phyloP scores from a whole-genome alignment of 306 rosid species.

The Sicyos edulis region DNA sequence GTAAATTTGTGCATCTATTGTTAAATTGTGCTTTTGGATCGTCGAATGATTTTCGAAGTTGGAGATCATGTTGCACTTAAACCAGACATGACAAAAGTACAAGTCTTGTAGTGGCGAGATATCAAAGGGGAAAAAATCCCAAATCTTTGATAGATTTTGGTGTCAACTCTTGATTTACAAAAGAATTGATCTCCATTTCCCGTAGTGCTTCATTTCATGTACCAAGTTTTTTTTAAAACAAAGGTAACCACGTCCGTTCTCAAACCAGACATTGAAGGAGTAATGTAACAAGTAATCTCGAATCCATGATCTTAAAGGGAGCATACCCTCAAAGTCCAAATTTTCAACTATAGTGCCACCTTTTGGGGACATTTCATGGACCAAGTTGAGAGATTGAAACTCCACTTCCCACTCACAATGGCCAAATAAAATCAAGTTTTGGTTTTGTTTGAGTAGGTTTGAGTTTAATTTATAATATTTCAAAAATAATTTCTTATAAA shows the following conservation, averaged over 20 bases:
- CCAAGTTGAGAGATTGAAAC: background rate
- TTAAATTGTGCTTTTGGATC: background rate
- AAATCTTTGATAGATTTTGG: background rate
- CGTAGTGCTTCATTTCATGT: conserved; percentile 7
- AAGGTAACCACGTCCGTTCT: too few species aligned
- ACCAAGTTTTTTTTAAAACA: too few species aligned
- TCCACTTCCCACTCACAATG: background rate
- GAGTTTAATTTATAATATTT: too few species aligned
- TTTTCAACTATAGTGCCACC: too few species aligned
- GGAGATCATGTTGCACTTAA: background rate
- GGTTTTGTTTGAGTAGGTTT: background rate
- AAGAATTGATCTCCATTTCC: conserved; percentile 8
- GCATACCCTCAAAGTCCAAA: too few species aligned
- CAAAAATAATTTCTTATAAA: too few species aligned
- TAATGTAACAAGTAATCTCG: too few species aligned
- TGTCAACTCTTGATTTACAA: conserved; percentile 9
- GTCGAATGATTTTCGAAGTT: background rate
- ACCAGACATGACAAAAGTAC: background rate
- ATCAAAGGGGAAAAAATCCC: background rate
- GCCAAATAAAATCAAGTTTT: background rate
- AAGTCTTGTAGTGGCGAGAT: background rate
- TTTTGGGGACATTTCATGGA: conserved; percentile 11
- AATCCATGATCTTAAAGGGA: too few species aligned
- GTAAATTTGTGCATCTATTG: background rate
- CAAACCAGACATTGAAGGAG: too few species aligned